These are phyloP conservation scores for Ustilago hordei DNA, from an alignment of 1,284 basidiomycete species.

Conservation along the genomic window DNA sequence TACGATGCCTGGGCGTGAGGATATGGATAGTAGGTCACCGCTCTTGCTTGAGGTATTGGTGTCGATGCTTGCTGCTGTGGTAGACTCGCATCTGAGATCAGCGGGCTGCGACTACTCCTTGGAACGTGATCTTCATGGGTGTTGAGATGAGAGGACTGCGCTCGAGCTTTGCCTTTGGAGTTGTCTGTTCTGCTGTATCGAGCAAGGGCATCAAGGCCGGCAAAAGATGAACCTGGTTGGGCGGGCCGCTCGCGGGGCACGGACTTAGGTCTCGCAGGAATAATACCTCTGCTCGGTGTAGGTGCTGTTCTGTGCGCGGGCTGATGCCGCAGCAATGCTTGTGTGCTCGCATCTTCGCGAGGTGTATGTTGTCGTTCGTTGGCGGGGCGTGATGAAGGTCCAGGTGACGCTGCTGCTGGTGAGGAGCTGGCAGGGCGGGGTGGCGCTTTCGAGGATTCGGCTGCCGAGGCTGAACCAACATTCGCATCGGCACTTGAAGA, in stretches of 20 bases:
- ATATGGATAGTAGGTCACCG: slow-evolving; percentile 29
- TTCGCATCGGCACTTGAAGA: background rate
- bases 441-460: slow-evolving; percentile 5
- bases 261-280: background rate
- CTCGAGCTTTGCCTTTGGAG: slow-evolving; percentile 37
- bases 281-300: background rate
- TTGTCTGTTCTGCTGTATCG: slow-evolving; percentile 11
- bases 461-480: background rate
- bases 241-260: slow-evolving; percentile 1
- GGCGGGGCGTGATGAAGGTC: slow-evolving; percentile 4
- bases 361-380: slow-evolving; percentile 3
- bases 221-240: slow-evolving; percentile 1
- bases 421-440: slow-evolving; percentile 1
- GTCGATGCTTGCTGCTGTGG: slow-evolving; percentile 6
- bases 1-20: slow-evolving; percentile 16
- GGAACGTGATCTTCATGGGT: background rate
- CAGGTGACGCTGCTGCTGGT: background rate
- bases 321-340: slow-evolving; percentile 2
- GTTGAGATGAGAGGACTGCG: background rate
- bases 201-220: slow-evolving; percentile 22
- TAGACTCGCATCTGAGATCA: background rate
- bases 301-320: background rate
- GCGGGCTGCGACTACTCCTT: background rate
- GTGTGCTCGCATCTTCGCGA: slow-evolving; percentile 4
- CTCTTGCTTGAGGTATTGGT: slow-evolving; percentile 4